Base-by-base conservation (phyloP, 306 rosid species). In the Corylus americana region DNA sequence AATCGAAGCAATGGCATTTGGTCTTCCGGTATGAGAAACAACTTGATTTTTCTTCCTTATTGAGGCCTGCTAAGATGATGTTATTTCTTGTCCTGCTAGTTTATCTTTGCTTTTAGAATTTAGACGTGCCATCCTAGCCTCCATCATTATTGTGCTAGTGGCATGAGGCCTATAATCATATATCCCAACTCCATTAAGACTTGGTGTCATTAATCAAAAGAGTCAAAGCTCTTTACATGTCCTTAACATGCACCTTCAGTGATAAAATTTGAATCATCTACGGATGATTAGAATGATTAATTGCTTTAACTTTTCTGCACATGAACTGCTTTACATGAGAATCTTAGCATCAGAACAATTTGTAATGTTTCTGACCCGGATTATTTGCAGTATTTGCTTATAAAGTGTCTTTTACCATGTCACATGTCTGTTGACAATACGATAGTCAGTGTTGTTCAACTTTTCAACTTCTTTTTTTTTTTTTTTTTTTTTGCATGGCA, bases 1-100 rank as follows among this genome's bases (percentile, higher is more conserved):
- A 47, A 85, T 94, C 70, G 98, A 94, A 89, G 98, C 97, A 75
- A 91, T 92, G 98, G 89, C 98, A 62, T 94, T 92, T 77, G 94
- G 98, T 79, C 94, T 94, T 79, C 97, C 97, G 94, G 98, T 94
- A 91, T 71, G 96, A 79, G 69, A 25, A 76, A 31, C 57, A 35
- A 74, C 75, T 71, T 39, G 63, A 29, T 66, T 79, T n/a, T 45
- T 53, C 75, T 81, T 49, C 71, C 42, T 55, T 61, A 25, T 47
- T 75, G 25, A 31, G 13, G 42, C 27, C 59, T 64, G 64, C 51
- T 37, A 47, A 44, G 39, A 49, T 64, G 42, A 61, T 35, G n/a
- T 68, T 80, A 13, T 55, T 73, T 69, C 55, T 57, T 62, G 45
- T 66, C 37, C 42, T 68, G 35, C 69, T 7, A 59, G 35, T 64